phyloP scores from a whole-genome alignment of 345 rosid genomes.

The Citrus sinensis region DVS_A1.0 CM039164.1:21230501-21231000 shows the following conservation, averaged over 20 bases:
- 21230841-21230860: too few relatives aligned
- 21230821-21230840: too few relatives aligned
- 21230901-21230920: too few relatives aligned
- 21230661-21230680: slow-evolving; percentile 58
- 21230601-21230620: slow-evolving; percentile 36
- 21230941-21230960: too few relatives aligned
- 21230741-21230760: too few relatives aligned
- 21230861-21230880: too few relatives aligned
- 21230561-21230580: slow-evolving; percentile 33
- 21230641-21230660: slow-evolving; percentile 47
- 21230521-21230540: slow-evolving; percentile 56
- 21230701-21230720: neutral
- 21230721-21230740: too few relatives aligned
- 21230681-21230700: neutral
- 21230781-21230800: too few relatives aligned
- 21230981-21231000: rapidly evolving
- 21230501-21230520: slow-evolving; percentile 89
- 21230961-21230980: rapidly evolving
- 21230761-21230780: too few relatives aligned
- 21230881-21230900: too few relatives aligned
- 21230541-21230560: slow-evolving; percentile 61
- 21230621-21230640: slow-evolving; percentile 27
- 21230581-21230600: slow-evolving; percentile 42
- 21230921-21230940: too few relatives aligned
- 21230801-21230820: neutral